A percentile compares a stretch with the other conserved stretches of the same genome.
phyloP scores from a whole-genome alignment of 2,329 filamentous ascomycete genomes.

The Neopestalotiopsis sp. region DNA sequence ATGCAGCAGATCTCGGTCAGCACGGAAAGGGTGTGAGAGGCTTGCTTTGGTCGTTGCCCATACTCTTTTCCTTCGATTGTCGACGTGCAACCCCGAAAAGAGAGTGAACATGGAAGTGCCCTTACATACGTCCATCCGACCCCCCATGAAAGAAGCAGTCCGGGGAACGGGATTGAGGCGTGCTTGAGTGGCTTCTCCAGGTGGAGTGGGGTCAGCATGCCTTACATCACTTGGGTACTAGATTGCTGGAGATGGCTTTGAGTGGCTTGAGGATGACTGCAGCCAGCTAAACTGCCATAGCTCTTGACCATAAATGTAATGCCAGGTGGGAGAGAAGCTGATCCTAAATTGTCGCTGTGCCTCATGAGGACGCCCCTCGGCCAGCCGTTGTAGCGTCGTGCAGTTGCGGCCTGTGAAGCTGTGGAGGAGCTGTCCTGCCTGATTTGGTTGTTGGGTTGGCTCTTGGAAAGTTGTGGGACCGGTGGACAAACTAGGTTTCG shows the following conservation, averaged over 20 bases:
- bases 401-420: not conserved
- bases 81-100: not conserved
- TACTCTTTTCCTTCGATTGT: not conserved
- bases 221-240: not conserved
- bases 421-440: not conserved
- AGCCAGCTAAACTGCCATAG: not conserved
- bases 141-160: too few species aligned
- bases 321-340: not conserved
- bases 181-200: not conserved
- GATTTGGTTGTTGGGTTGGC: slow-evolving; percentile 1
- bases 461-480: slow-evolving; percentile 9
- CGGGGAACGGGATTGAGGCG: not conserved
- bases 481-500: slow-evolving; percentile 1
- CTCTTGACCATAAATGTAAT: not conserved
- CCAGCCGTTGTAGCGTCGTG: too few species aligned
- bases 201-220: not conserved
- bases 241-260: not conserved
- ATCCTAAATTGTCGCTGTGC: not conserved
- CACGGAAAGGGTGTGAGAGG: not conserved
- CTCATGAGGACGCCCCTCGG: not conserved
- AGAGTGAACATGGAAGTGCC: too few species aligned
- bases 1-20: slow-evolving; percentile 18
- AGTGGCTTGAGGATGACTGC: not conserved
- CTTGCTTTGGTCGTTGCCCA: not conserved
- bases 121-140: too few species aligned